Conservation (phyloP, 2,329 filamentous ascomycete species). For the Fusarium sp. region DNA sequence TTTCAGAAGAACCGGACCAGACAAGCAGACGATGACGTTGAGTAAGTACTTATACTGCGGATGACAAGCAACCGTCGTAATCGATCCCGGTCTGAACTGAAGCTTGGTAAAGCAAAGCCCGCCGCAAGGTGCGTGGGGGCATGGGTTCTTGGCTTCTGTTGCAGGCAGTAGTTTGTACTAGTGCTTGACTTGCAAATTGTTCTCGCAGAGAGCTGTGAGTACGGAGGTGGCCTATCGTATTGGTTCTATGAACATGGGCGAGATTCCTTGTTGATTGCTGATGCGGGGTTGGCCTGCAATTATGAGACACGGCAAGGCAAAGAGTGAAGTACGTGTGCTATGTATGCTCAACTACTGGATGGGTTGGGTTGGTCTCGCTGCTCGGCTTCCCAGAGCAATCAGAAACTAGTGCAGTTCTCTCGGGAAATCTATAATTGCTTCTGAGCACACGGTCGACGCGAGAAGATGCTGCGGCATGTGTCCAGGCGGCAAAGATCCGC, state of each 20-base stretch:
- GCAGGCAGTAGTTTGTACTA: background rate
- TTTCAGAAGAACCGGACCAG: constrained; percentile 11
- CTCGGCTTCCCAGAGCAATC: constrained; percentile 9
- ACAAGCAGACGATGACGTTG: constrained; percentile 22
- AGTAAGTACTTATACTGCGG: background rate
- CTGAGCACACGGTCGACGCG: constrained; percentile 30
- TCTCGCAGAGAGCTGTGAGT: background rate
- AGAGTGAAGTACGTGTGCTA: constrained; percentile 7
- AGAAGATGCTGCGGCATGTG: constrained; percentile 21
- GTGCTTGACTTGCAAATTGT: background rate
- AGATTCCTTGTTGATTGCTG: constrained; percentile 18
- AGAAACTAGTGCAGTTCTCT: constrained; percentile 46
- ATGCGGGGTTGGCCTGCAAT: constrained; percentile 33
- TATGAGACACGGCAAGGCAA: constrained; percentile 29
- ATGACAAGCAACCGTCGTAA: constrained; percentile 8
- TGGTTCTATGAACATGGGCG: constrained; percentile 7
- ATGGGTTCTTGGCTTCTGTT: background rate
- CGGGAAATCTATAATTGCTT: constrained; percentile 50
- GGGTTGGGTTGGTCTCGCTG: constrained; percentile 11
- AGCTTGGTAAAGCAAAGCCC: background rate
- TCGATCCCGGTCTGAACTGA: background rate
- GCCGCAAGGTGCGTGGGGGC: constrained; percentile 23
- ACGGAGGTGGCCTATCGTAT: background rate
- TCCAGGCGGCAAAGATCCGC: constrained; percentile 23
- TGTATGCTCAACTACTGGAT: constrained; percentile 20